These are phyloP conservation scores for Taxillus chinensis DNA, from an alignment of 164 flowering plant species.

Conservation along the genomic window DNA sequence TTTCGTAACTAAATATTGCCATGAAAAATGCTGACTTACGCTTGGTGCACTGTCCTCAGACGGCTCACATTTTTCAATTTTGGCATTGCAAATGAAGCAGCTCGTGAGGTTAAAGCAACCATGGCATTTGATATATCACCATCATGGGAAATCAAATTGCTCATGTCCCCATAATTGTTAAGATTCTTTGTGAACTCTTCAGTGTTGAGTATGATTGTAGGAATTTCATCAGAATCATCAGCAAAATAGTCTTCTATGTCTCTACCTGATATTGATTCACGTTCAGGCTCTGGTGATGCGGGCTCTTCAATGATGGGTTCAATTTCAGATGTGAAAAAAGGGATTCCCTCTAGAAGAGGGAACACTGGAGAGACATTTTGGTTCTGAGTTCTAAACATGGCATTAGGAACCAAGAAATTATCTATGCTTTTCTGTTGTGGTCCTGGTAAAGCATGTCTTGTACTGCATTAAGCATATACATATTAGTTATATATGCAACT, in stretches of 20 bases:
- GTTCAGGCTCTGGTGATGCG: slow-evolving; percentile 22
- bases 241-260: slow-evolving; percentile 32
- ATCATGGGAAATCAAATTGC: slow-evolving; percentile 11
- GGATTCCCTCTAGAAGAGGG: slow-evolving; percentile 21
- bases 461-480: slow-evolving; percentile 37
- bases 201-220: slow-evolving; percentile 19
- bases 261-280: slow-evolving; percentile 6
- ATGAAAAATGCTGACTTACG: slow-evolving; percentile 31
- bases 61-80: slow-evolving; percentile 50
- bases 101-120: slow-evolving; percentile 43
- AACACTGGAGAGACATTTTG: slow-evolving; percentile 16
- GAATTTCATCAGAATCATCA: slow-evolving; percentile 34
- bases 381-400: slow-evolving; percentile 13
- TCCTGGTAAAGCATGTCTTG: slow-evolving; percentile 84
- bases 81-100: slow-evolving; percentile 50
- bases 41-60: slow-evolving; percentile 66
- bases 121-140: slow-evolving; percentile 33
- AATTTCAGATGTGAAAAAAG: slow-evolving; percentile 8
- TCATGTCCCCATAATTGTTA: slow-evolving; percentile 10
- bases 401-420: slow-evolving; percentile 23
- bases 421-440: slow-evolving; percentile 72
- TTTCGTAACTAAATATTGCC: neutral
- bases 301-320: slow-evolving; percentile 50
- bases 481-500: slow-evolving; percentile 1
- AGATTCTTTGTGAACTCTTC: slow-evolving; percentile 15